Evolutionary conservation across 768 basidiomycete genomes (phyloP), one percentile per base, ranked within the genome.

Genomic region (Trametes cinnabarina): DNA sequence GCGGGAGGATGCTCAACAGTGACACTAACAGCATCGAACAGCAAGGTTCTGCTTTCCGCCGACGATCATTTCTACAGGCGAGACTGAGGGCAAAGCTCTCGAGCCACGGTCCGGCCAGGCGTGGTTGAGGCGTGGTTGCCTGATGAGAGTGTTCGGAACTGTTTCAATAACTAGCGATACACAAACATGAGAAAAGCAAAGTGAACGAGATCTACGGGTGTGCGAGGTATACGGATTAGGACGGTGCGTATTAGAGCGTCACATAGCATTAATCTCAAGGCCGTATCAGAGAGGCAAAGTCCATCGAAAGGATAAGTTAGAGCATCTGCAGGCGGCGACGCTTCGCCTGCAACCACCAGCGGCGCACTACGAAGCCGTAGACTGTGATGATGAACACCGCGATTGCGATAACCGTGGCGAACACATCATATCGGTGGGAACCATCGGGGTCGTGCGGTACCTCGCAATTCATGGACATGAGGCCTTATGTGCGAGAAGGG

Each of bases 281-380:
- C 26, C 26, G 12, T 43, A 26, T 11, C 28, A 12, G 11, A 43
- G 26, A 43, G 12, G 30, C 12, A 6, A 34, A 7, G 44, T 39
- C 34, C 35, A 17, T 28, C 30, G 30, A 28, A 20, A 30, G 8
- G 22, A 55, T 55, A 41, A 55, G 9, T 44, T 46, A 60, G 15
- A 60, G 47, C 47, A 51, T 49, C 32, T 49, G 51, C 26, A 58
- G 23, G 4, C 57, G 60, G 57, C 69, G 78, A 64, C 71, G 65
- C 66, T 80, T 81, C 10, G 85, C 84, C 48, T 72, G 72, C 35
- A 76, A 72, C 82, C 85, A 86, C 90, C 90, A 91, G 55, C 75
- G 74, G 35, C 85, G 75, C 4, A 90, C 81, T 34, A 86, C 49
- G 3, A 41, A 48, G 3, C 81, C 63, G 65, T 81, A 85, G 1